A percentile compares a stretch with the other conserved stretches of the same genome.
These are phyloP conservation scores for Trichomonas tenax DNA, from an alignment of 208 protist genomes.

Conservation along the genomic window DNA sequence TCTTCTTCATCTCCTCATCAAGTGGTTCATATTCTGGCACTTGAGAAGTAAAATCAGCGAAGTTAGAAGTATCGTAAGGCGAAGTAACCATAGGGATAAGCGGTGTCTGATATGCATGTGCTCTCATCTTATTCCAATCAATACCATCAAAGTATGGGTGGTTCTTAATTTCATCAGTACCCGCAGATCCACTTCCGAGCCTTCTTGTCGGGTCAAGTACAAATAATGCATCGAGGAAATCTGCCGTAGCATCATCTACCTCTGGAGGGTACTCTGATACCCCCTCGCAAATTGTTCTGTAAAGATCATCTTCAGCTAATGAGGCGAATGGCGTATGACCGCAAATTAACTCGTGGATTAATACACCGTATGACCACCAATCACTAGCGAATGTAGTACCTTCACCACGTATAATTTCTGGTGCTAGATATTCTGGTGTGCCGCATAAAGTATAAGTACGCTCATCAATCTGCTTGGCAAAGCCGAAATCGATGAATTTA, in stretches of 20 bases:
- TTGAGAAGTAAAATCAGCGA: background rate
- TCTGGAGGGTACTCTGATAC: background rate
- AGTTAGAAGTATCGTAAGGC: background rate
- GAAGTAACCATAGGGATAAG: background rate
- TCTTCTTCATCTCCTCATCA: background rate
- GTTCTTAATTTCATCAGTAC: background rate
- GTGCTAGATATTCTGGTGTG: constrained; percentile 46
- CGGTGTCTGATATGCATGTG: background rate
- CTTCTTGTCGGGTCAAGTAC: background rate
- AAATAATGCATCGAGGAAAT: background rate
- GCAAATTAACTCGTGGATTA: background rate
- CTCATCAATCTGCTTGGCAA: constrained; percentile 30
- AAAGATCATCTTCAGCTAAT: background rate
- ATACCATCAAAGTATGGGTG: background rate
- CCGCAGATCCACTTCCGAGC: background rate
- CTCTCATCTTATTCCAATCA: background rate
- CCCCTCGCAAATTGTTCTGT: background rate
- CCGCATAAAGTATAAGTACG: constrained; percentile 47
- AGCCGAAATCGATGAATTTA: constrained; percentile 21
- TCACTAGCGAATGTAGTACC: background rate
- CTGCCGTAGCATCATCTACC: background rate
- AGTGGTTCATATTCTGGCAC: background rate
- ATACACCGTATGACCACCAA: background rate
- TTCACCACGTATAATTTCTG: constrained; percentile 26
- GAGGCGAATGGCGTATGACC: background rate